Base-by-base conservation (phyloP, 2,329 filamentous ascomycete species). In the Orbilia quercus region DNA sequence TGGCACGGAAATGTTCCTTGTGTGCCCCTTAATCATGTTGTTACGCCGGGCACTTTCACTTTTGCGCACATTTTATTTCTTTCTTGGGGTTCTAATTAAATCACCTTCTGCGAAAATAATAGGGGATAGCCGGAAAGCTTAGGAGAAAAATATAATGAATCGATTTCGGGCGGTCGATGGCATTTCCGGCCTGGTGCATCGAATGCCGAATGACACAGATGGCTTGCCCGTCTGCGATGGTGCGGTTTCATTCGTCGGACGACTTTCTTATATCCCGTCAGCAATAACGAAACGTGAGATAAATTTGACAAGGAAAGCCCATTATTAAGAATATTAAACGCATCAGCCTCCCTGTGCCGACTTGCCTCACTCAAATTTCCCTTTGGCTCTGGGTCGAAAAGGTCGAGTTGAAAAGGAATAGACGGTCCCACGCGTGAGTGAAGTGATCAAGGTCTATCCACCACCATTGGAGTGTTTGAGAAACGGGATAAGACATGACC, bases 1-100 rank as follows among this genome's bases (percentile, higher is more conserved):
- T 28, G 36, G 22, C 20, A 58, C 22, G 25, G n/a, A 25, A 34
- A 44, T 64, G 22, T 63, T 42, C 57, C 60, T 65, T 47, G 64
- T 69, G 64, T 51, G 25, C 64, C 67, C 67, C 67, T 72, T 72
- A 72, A 72, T 64, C 64, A 69, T 62, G 48, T 60, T 69, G 64
- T 54, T 69, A 69, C 53, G 48, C 25, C 63, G 55, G 64, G 47
- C 64, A 69, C 64, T 69, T 69, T 69, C 38, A n/a, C 16, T 40
- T 25, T 59, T 62, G 55, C 45, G 31, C 23, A 42, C 47, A 51
- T 31, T 63, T 63, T 63, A 23, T 51, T 42, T 40, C 47, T 62
- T 51, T 34, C 23, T 50, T 50, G 28, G n/a, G 14, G 42, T 16
- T 16, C 28, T 31, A 31, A 31, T 31, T 31, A 31, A 31, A n/a